phyloP scores from a whole-genome alignment of 352 stramenopile species.

The Elongisporangium undulatum region DNA sequence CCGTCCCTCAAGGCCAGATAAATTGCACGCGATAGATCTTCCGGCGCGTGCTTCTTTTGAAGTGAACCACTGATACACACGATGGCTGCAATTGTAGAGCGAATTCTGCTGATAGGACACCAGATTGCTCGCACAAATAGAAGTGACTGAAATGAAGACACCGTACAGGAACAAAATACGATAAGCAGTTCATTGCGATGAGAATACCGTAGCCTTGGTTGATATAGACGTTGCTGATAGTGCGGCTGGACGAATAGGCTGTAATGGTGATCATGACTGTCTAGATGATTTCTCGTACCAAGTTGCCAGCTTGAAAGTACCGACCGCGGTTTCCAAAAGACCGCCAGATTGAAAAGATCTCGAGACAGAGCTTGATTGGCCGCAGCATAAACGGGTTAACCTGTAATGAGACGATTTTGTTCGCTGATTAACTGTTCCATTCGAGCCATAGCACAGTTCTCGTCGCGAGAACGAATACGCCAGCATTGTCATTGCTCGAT shows the following conservation, averaged over 20 bases:
- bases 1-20: too few relatives aligned
- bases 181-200: not conserved
- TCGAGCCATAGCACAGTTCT: not conserved
- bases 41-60: too few relatives aligned
- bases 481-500: not conserved
- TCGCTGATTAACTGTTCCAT: too few relatives aligned
- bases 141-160: not conserved
- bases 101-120: too few relatives aligned
- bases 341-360: not conserved
- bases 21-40: too few relatives aligned
- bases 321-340: not conserved
- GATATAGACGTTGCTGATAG: not conserved
- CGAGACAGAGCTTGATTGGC: not conserved
- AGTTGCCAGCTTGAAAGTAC: not conserved
- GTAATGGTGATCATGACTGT: not conserved
- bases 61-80: too few relatives aligned
- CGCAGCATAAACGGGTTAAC: not conserved
- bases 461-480: not conserved
- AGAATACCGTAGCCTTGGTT: not conserved
- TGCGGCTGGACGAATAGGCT: not conserved
- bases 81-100: too few relatives aligned
- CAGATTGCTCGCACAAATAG: not conserved
- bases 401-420: too few relatives aligned
- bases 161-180: not conserved
- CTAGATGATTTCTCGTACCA: not conserved